These are phyloP conservation scores for Cordyceps farinosa DNA, from an alignment of 2,329 filamentous ascomycete species.

Conservation along the genomic window DNA sequence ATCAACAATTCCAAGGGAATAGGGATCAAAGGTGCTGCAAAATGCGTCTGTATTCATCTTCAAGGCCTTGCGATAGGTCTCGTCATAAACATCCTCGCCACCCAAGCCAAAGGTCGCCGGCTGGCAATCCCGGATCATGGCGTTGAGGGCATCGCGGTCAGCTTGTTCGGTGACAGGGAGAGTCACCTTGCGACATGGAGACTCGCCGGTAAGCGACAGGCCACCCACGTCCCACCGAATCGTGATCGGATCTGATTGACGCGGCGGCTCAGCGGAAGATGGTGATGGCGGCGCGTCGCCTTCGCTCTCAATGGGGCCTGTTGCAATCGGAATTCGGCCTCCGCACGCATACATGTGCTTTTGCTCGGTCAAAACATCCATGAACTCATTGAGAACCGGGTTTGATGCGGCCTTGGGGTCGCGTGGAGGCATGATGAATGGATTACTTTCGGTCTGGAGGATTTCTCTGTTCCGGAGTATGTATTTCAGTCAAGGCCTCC, in stretches of 20 bases:
- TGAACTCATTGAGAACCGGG: not conserved
- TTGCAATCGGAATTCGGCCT: not conserved
- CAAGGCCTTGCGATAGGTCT: slow-evolving; percentile 48
- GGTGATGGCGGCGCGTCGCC: not conserved
- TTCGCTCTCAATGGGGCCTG: not conserved
- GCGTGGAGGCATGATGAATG: no score
- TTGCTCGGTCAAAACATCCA: not conserved
- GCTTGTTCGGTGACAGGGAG: not conserved
- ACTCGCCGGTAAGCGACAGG: not conserved
- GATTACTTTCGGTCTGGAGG: no score
- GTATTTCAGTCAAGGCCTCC: no score
- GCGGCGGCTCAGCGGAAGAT: not conserved
- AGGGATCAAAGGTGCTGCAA: slow-evolving; percentile 48
- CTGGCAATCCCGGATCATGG: slow-evolving; percentile 7
- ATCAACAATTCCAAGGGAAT: slow-evolving; percentile 50
- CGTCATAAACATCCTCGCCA: slow-evolving; percentile 46
- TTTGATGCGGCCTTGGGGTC: no score
- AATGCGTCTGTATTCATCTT: slow-evolving; percentile 49
- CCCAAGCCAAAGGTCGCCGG: slow-evolving; percentile 49
- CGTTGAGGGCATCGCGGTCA: not conserved
- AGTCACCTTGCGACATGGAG: not conserved
- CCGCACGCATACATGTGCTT: not conserved
- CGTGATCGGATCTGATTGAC: not conserved
- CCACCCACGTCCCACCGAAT: not conserved
- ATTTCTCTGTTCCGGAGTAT: no score